Base-by-base conservation (phyloP, 192 early-diverging fungal genomes). In the Coemansia sp. region DNA sequence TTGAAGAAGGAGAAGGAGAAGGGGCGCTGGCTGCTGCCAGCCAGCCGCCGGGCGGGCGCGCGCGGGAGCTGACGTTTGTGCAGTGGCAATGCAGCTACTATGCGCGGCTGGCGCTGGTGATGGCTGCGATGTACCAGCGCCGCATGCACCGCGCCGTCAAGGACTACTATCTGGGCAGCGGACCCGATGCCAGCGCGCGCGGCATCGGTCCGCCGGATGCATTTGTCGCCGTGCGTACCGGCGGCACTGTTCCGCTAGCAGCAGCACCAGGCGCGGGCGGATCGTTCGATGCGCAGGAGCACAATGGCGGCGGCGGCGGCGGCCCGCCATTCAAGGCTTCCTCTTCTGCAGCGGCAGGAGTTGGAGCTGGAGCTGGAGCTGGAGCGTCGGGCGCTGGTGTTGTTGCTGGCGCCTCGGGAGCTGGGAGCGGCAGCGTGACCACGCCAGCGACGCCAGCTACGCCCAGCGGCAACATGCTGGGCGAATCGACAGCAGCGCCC, bases 61-160 rank as follows among this genome's bases (percentile, higher is more conserved):
- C 40, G 1, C 1, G 25, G 25, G 25, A 54, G 17, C 19, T 11
- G 22, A 19, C 12, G 10, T 81, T 82, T 68, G 65, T 50, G 17
- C 41, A 56, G 51, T 82, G 79, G 79, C 79, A 76, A 74, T 54
- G 68, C 57, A 16, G 32, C 19, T 61, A 64, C 46, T 76, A 74
- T 22, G 51, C 79, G 25, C 53, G 65, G 0, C 54, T 71, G 37
- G 79, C 79, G 1, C 71, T 70, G 17, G 65, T 67, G 32, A 70
- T 76, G 68, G 79, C 71, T 1, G 61, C 68, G 0, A 63, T 82
- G 74, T 17, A 67, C 32, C 79, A 74, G 65, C 74, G 79, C 7
- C 63, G 71, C 0, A 63, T 61, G 58, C 79, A 82, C 40, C 51
- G 68, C 4, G 64, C 40, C 9, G 62, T 64, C 8, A 76, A 74